Evolutionary conservation across 257 asterid genomes (phyloP), one percentile per base, ranked within the genome.

Genomic region (Scutellaria barbata): DNA sequence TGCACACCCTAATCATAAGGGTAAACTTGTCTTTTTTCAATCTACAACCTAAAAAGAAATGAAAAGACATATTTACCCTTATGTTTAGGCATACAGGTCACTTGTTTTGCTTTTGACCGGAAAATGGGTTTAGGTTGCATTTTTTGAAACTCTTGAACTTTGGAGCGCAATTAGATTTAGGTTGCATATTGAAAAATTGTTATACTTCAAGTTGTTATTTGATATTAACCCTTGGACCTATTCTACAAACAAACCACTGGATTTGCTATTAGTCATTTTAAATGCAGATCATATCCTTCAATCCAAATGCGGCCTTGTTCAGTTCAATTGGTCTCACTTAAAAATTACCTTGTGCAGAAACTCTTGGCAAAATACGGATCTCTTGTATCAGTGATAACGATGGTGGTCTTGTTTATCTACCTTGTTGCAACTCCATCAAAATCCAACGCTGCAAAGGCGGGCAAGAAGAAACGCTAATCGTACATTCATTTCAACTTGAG

Each of bases 301-400:
- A 5, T 37, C 12, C 7, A 14, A 8, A 52, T 46, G 16, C 66
- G 1, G 16, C 20, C 30, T 55, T 10, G 6, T 55, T 8, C 30
- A 55, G 7, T 3, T 55, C 2, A 20, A 33, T 39, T 59, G 17
- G 20, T 20, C 71, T 65, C 30, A 66, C 46, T 66, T 2, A 50
- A 40, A 67, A 52, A 47, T 77, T 75, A 61, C 17, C 14, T 18
- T 78, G 55, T 85, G 86, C 96, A 94, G 98, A 85, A 83, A 71
- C 69, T 86, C 51, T 71, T 91, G 86, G 95, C 89, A 54, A 91
- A 91, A 81, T 94, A 94, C 20, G 98, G 98, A 45, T 80, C 97
- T 59, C 86, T 94, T 70, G 80, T 84, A 73, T 91, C 98, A 33
- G 96, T 91, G 67, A 45, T 86, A 66, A 74, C 96, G 33, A 39